Evolutionary conservation across 169 alveolate genomes (phyloP), one percentile per base, ranked within the genome.

Genomic region (Amoebophrya sp.): DNA sequence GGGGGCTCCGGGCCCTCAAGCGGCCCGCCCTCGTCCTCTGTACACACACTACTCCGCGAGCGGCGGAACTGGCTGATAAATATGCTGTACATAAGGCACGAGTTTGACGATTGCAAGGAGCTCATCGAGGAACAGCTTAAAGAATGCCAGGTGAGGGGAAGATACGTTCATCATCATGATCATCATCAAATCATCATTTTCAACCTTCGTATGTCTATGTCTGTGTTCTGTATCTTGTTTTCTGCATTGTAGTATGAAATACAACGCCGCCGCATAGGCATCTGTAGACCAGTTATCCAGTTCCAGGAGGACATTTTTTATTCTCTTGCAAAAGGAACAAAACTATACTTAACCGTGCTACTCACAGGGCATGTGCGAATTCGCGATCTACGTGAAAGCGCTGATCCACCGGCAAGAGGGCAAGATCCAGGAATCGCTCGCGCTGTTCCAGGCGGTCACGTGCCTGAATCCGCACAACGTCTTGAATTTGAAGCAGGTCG

Each of bases 371-470:
- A 92, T 91, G 94, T 92, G 94, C 90, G 94, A 92, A 83, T 92
- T 89, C 89, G 94, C 94, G 90, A 92, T 92, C 23, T 92, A 92
- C 39, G 94, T 92, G 54, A 92, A 92, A 41, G 94, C 94, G 40
- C 94, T 92, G 39, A 92, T 92, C 3, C 40, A 77, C 91, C 32
- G 94, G 40, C 94, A 92, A 40, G 94, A 92, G 83, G 94, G 94
- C 54, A 55, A 92, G 93, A 91, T 92, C 0, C 94, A 92, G 89
- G 94, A 92, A 77, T 89, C 92, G 10, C 47, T 92, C 89, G 92
- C 90, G 89, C 83, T 92, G 0, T 92, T 92, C 23, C 94, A 92
- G 41, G 94, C 94, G 0, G 94, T 91, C 10, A 92, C 94, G 77
- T 92, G 94, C 92, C 66, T 92, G 25, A 92, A 91, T 35, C 94